Percentiles rank a stretch among this genome's conserved stretches.
phyloP scores from a whole-genome alignment of 768 basidiomycete genomes.

The Tephrocybe sp. region DNA sequence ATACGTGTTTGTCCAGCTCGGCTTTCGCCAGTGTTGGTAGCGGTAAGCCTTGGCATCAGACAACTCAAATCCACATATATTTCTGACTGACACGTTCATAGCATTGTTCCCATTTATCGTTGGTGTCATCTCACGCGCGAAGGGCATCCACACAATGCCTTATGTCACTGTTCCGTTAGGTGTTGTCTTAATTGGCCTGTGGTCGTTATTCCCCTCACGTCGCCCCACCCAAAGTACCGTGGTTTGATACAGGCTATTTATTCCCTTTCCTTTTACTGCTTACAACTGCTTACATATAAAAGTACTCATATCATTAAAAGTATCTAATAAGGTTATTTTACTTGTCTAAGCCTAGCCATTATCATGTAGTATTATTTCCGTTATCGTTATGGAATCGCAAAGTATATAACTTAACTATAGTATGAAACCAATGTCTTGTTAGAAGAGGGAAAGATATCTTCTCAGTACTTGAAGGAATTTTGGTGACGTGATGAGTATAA shows the following conservation, averaged over 20 bases:
- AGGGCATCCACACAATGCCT: conserved; percentile 38
- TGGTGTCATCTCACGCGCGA: conserved; percentile 39
- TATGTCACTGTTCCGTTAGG: conserved; percentile 44
- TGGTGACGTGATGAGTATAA: too few species aligned
- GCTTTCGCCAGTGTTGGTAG: conserved; percentile 44
- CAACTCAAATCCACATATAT: neutral
- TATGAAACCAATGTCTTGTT: too few species aligned
- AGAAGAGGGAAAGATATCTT: too few species aligned
- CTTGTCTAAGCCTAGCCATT: too few species aligned
- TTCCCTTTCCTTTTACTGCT: too few species aligned
- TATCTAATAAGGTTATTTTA: too few species aligned
- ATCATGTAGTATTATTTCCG: too few species aligned
- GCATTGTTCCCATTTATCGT: conserved; percentile 52
- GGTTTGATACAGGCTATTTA: neutral
- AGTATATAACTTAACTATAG: too few species aligned
- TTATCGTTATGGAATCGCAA: too few species aligned
- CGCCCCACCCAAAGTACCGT: conserved; percentile 14
- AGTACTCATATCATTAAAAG: too few species aligned
- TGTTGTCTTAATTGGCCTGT: conserved; percentile 32
- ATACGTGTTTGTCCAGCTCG: conserved; percentile 30
- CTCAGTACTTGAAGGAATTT: too few species aligned
- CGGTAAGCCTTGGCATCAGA: conserved; percentile 28
- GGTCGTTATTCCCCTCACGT: conserved; percentile 42
- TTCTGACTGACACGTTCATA: conserved; percentile 17
- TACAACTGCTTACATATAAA: too few species aligned